These are phyloP conservation scores for Skeletonema costatum DNA, from an alignment of 108 stramenopile genomes.

Conservation along the genomic window DNA sequence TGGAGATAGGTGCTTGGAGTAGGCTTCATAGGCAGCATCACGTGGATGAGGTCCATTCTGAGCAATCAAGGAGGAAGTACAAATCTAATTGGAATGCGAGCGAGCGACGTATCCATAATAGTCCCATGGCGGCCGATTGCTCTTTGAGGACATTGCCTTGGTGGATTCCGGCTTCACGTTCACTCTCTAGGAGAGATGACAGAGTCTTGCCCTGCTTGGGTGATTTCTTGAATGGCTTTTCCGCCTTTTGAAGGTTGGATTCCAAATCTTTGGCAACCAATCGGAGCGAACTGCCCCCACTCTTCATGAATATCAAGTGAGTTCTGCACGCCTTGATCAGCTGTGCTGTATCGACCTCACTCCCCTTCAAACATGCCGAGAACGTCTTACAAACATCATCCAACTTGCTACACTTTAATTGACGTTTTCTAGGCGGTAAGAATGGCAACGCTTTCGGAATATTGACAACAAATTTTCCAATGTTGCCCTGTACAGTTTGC, in stretches of 20 bases:
- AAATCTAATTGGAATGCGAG: conserved; percentile 58
- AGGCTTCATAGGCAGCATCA: conserved; percentile 45
- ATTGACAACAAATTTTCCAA: conserved; percentile 14
- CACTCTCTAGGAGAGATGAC: conserved; percentile 33
- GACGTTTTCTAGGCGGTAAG: conserved; percentile 2
- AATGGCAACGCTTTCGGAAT: conserved; percentile 7
- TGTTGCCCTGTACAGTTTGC: not conserved
- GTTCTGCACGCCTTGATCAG: conserved; percentile 53
- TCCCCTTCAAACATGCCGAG: conserved; percentile 13
- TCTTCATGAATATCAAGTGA: conserved; percentile 43
- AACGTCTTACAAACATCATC: conserved; percentile 41
- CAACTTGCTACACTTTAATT: conserved; percentile 25
- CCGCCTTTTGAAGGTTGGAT: conserved; percentile 56
- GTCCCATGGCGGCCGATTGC: conserved; percentile 61
- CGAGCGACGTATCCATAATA: conserved; percentile 64
- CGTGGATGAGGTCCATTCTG: conserved; percentile 17
- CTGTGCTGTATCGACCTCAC: conserved; percentile 50
- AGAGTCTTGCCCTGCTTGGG: conserved; percentile 39
- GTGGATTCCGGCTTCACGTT: conserved; percentile 42
- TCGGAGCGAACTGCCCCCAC: conserved; percentile 35
- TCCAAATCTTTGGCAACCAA: conserved; percentile 59
- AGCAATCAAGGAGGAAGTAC: conserved; percentile 34
- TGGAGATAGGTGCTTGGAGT: conserved; percentile 35
- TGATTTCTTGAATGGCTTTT: conserved; percentile 36
- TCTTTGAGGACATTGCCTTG: conserved; percentile 48